Base-by-base conservation (phyloP, 2,329 filamentous ascomycete species). In the Calonectria leucothoes region DNA sequence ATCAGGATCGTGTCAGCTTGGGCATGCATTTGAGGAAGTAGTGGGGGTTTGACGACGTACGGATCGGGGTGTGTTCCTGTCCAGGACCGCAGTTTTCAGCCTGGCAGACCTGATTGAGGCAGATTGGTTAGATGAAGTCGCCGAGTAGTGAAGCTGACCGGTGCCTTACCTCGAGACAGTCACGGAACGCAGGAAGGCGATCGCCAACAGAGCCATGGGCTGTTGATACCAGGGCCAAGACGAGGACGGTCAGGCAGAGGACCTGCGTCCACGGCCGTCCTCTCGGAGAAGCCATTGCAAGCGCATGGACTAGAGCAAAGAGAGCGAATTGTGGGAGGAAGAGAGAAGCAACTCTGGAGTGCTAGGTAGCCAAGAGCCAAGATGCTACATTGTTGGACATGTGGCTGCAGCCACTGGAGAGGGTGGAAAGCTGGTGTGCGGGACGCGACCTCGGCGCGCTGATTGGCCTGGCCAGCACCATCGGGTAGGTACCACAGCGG, bases 121-220 rank as follows among this genome's bases (percentile, higher is more conserved):
- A 31, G n/a, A n/a, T 20, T 25, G 35, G 67, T 81, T 39, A 81
- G 76, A 12, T 69, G 63, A 55, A 39, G 64, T 17, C 66, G 66
- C 20, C 45, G 59, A 51, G 42, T 6, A n/a, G 29, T 63, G 61
- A 27, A 33, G 27, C 11, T 8, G 35, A 15, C 4, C 4, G 29
- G 33, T 15, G 57, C 59, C 79, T 75, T 74, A 98, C 96, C 88
- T 95, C 86, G 67, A 98, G 91, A 83, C 97, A 99, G 84, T 95
- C 89, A 82, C 89, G 90, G 83, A 99, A 99, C 81, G 98, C 95
- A 23, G 95, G 95, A 73, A 98, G 88, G 69, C 92, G 90, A 84
- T 99, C 97, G 77, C 97, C 97, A 63, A 92, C 81, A 6, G 96
- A 98, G 33, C 95, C 97, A 68, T 88, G 85, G 20, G 87, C 88